Evolutionary conservation across 176 grass and related monocot genomes (phyloP).

Genomic region (Rhynchospora pubera): DNA sequence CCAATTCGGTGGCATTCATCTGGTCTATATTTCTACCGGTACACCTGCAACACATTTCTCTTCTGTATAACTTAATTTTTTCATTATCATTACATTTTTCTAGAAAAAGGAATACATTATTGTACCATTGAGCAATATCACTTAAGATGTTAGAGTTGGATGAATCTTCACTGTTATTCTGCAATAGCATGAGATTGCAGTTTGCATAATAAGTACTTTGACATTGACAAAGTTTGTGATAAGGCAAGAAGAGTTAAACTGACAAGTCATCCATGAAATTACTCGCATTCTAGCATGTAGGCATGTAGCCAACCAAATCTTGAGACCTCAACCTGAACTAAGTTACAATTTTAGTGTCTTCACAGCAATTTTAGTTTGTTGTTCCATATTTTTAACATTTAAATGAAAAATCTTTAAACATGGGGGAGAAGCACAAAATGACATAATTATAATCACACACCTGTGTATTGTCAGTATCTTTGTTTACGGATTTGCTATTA

Average conservation of each 20-base stretch:
- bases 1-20: constrained; percentile 5
- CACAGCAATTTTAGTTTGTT: not conserved
- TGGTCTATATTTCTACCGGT: not conserved
- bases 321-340: not conserved
- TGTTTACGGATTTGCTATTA: not conserved
- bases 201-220: not conserved
- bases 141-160: not conserved
- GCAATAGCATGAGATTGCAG: constrained; percentile 8
- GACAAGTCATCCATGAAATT: not conserved
- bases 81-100: not conserved
- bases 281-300: not conserved
- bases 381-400: not conserved
- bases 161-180: constrained; percentile 9
- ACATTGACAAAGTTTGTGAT: no score
- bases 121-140: constrained; percentile 11
- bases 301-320: not conserved
- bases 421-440: no score
- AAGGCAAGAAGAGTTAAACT: not conserved
- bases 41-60: not conserved
- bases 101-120: not conserved
- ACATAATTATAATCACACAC: no score
- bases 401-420: no score
- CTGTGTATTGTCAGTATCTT: not conserved
- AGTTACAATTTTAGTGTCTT: not conserved
- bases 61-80: not conserved